Evolutionary conservation across 352 stramenopile genomes (phyloP), one percentile per base, ranked within the genome.

Genomic region (Pythium vanterpoolii): DNA sequence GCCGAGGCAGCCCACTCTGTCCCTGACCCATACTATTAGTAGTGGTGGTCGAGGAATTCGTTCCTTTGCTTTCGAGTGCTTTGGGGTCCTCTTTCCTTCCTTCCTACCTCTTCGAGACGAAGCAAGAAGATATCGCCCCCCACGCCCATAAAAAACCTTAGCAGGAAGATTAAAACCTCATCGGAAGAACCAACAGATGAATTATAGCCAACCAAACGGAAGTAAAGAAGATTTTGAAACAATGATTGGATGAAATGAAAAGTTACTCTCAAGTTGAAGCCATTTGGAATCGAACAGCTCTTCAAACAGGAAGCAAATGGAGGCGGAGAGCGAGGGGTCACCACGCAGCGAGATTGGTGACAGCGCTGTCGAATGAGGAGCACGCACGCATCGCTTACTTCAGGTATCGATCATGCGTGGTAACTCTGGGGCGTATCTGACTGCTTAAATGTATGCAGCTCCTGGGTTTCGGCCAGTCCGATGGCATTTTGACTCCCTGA

Each of bases 11-110:
- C 44, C 84, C 84, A 67, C 86, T 96, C 73, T 96, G 86, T 36
- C 86, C 83, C 56, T 96, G 86, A 10, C 86, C 86, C 86, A 96
- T 96, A n/a, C n/a, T n/a, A n/a, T n/a, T n/a, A n/a, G n/a, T n/a
- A n/a, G n/a, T n/a, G n/a, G n/a, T n/a, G n/a, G n/a, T n/a, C n/a
- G 28, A 26, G 43, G 19, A 21, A 11, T 13, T 31, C n/a, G 19
- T 26, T 55, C 47, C 36, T 60, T 57, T 31, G 36, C 42, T 9
- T 31, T 5, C 9, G 43, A 13, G 43, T 9, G 40, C 40, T 46
- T 51, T 39, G 42, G 19, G 24, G 56, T 56, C 43, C 19, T 36
- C 30, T 10, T 19, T 31, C 43, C 30, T 34, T 14, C 5, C 19
- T 42, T 18, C 1, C 18, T 27, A 26, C 2, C 46, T 53, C 30